phyloP scores from a whole-genome alignment of 805 yeast genomes.

The Komagataella kurtzmanii region DNA sequence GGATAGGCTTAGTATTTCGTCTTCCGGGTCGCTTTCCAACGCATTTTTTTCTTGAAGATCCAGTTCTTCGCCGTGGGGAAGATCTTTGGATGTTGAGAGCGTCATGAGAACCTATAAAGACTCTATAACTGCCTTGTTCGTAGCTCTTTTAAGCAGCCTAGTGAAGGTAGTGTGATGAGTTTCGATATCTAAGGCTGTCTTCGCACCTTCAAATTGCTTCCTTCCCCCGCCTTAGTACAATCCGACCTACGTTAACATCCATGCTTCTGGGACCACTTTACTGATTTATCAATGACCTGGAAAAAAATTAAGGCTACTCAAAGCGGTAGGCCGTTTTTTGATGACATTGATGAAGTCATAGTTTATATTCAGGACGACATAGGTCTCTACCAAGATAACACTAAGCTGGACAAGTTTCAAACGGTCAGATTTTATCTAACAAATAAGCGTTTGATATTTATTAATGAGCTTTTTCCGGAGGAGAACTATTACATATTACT shows the following conservation, averaged over 20 bases:
- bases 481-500: constrained; percentile 7
- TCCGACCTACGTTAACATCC: neutral
- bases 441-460: constrained; percentile 55
- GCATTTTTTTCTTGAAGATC: neutral
- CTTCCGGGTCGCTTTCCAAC: neutral
- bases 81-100: neutral
- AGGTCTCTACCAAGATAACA: constrained; percentile 71
- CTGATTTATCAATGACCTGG: neutral
- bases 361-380: constrained; percentile 38
- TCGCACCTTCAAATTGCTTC: neutral
- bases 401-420: constrained; percentile 50
- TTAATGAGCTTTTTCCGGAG: constrained; percentile 24
- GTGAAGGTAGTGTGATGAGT: neutral
- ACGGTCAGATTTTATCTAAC: constrained; percentile 74
- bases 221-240: neutral
- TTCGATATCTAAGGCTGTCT: neutral
- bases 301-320: neutral
- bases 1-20: neutral
- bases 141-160: neutral
- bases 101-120: neutral
- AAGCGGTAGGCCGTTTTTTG: neutral
- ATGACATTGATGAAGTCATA: constrained; percentile 26
- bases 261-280: neutral
- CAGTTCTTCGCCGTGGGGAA: neutral
- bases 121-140: neutral